Evolutionary conservation across 148 eudicot species (phyloP).

Genomic region (Cornus florida): DNA sequence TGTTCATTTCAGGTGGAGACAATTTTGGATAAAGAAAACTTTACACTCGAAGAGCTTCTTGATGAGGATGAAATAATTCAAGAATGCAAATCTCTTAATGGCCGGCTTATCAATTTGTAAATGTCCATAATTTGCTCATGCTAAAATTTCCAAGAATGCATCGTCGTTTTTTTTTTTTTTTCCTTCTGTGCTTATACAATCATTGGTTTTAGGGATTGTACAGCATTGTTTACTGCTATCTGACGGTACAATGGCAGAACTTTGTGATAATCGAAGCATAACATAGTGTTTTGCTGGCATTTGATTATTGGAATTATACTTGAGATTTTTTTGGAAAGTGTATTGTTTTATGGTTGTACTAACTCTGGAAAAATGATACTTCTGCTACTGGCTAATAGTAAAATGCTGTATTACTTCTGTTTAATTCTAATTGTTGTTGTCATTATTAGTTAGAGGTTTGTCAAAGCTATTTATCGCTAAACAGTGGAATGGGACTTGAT

Average conservation of each 20-base stretch:
- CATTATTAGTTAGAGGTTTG: neutral
- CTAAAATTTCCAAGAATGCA: neutral
- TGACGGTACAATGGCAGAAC: neutral
- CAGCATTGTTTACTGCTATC: neutral
- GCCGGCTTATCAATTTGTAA: slow-evolving; percentile 90
- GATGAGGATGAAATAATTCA: slow-evolving; percentile 98
- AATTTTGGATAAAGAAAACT: slow-evolving; percentile 79
- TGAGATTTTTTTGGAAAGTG: neutral
- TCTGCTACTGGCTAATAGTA: neutral
- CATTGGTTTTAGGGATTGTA: neutral
- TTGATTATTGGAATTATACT: neutral
- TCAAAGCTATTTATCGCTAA: neutral
- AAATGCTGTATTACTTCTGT: neutral
- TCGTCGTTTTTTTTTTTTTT: neutral
- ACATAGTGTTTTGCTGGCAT: neutral
- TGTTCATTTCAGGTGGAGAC: slow-evolving; percentile 72
- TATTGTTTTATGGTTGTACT: no score
- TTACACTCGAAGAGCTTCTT: slow-evolving; percentile 83
- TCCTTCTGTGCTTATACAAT: neutral
- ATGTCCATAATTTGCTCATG: neutral
- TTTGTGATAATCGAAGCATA: neutral
- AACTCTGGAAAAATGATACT: no score
- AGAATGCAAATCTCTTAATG: slow-evolving; percentile 94
- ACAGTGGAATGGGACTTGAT: neutral
- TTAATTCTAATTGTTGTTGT: slow-evolving; percentile 11